Conservation (phyloP, 2,329 filamentous ascomycete species). For the Neofusicoccum sp. region DNA sequence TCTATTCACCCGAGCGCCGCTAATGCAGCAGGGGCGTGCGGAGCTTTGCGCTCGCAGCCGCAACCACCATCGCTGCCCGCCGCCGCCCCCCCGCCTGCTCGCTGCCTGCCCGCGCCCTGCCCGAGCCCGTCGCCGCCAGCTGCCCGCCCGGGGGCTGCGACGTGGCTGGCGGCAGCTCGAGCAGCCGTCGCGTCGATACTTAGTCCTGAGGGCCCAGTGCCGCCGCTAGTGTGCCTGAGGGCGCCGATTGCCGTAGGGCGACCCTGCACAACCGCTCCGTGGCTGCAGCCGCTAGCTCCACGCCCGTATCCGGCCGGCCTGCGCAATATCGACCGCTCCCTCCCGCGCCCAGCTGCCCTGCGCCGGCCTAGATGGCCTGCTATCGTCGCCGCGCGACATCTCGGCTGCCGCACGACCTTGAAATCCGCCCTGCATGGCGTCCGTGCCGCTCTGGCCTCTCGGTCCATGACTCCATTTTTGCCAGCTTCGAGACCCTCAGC, state of each 20-base stretch:
- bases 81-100: not conserved
- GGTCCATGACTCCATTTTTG: not conserved
- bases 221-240: not conserved
- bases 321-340: constrained; percentile 7
- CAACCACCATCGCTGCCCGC: not conserved
- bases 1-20: not conserved
- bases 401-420: not conserved
- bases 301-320: not conserved
- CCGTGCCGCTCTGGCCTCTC: constrained; percentile 4
- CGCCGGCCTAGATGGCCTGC: not conserved
- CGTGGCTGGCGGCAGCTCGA: not conserved
- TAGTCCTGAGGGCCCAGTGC: not conserved
- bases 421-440: not conserved
- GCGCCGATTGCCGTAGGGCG: not conserved
- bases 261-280: not conserved
- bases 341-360: not conserved
- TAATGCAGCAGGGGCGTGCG: not conserved
- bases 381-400: not conserved
- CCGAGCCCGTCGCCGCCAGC: not conserved
- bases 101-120: not conserved
- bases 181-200: not conserved
- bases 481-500: not conserved
- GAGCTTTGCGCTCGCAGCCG: not conserved
- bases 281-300: not conserved
- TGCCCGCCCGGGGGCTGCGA: too few relatives aligned